These are phyloP conservation scores for Lentinula sp. DNA, from an alignment of 768 basidiomycete species.

Conservation along the genomic window DNA sequence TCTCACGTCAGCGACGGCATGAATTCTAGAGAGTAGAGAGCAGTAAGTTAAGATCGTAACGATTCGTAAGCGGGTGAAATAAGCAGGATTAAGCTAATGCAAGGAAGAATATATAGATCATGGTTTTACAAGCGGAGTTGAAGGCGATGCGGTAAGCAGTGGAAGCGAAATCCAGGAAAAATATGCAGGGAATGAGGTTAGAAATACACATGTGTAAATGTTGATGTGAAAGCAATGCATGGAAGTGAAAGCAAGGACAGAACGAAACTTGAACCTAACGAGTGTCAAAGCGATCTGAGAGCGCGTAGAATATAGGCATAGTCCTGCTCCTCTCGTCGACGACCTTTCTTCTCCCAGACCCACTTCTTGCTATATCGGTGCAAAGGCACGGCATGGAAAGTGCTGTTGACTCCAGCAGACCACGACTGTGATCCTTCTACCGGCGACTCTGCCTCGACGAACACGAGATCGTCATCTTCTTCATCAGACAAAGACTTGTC, in stretches of 20 bases:
- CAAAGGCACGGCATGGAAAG: neutral
- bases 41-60: neutral
- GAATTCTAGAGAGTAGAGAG: neutral
- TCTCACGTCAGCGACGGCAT: neutral
- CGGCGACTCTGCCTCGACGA: neutral
- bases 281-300: conserved; percentile 23
- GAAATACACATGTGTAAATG: neutral
- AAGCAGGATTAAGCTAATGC: neutral
- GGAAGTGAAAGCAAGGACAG: neutral
- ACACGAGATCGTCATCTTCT: neutral
- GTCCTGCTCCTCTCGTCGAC: conserved; percentile 28
- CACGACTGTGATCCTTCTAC: neutral
- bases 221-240: neutral
- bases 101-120: neutral
- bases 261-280: neutral
- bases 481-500: neutral
- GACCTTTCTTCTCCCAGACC: conserved; percentile 32
- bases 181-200: neutral
- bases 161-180: neutral
- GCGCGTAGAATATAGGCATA: conserved; percentile 26
- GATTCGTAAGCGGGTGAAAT: neutral
- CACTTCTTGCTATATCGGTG: conserved; percentile 26
- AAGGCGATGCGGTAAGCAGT: neutral
- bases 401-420: neutral
- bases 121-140: neutral